A percentile compares a stretch with the other conserved stretches of the same genome.
These are phyloP conservation scores for Punica granatum DNA, from an alignment of 345 rosid species.

Conservation along the genomic window DNA sequence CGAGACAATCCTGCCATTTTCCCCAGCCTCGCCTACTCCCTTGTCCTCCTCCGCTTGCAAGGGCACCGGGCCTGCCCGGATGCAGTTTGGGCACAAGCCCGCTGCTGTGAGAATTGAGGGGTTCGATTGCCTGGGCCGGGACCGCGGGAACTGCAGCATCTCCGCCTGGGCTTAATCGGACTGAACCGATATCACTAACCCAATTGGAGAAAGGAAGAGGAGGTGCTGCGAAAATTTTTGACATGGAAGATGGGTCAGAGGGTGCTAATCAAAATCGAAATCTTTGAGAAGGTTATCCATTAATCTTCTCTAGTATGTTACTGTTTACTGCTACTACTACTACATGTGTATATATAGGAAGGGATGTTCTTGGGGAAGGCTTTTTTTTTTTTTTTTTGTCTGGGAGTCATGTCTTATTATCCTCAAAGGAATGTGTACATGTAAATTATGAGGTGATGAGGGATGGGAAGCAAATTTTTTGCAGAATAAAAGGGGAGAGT, in stretches of 20 bases:
- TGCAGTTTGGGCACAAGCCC: conserved; percentile 12
- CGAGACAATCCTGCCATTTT: conserved; percentile 3
- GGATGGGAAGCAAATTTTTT: conserved; percentile 8
- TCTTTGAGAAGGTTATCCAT: background rate
- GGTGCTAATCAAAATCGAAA: background rate
- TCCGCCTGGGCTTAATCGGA: conserved; percentile 16
- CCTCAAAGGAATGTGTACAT: conserved; percentile 11
- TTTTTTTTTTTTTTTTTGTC: background rate
- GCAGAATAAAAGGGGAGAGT: conserved; percentile 10
- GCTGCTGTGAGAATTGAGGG: conserved; percentile 20
- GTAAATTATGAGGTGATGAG: conserved; percentile 15
- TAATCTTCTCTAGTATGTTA: conserved; percentile 5
- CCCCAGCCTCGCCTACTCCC: conserved; percentile 5
- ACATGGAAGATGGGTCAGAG: background rate
- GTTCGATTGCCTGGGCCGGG: conserved; percentile 19
- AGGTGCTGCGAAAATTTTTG: conserved; percentile 1
- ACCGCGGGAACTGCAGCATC: conserved; percentile 18
- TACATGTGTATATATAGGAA: conserved; percentile 8
- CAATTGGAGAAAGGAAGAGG: background rate
- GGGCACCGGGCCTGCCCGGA: conserved; percentile 12
- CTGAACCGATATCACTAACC: background rate
- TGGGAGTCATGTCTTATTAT: conserved; percentile 4
- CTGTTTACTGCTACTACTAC: background rate
- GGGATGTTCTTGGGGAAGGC: conserved; percentile 7
- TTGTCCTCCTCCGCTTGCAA: conserved; percentile 5